Evolutionary conservation across 1,139 yeast genomes (phyloP), one percentile per base, ranked within the genome.

Genomic region (Suhomyces panamericanus): DNA sequence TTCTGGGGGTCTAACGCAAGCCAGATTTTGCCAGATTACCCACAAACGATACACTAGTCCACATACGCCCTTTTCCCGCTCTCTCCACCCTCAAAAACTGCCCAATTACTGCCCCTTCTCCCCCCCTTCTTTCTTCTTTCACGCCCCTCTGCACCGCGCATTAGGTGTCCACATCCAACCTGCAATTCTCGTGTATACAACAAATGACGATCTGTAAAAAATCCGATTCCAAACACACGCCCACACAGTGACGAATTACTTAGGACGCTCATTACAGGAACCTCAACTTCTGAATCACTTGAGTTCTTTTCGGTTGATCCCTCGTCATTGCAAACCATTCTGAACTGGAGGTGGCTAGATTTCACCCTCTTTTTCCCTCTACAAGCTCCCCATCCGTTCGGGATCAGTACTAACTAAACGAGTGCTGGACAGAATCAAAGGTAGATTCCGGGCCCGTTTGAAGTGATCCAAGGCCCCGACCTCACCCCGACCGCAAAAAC

Each of bases 151-250:
- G 6, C 20, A 34, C 36, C 38, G 35, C 32, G 44, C 38, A 41
- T 28, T 26, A 32, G 41, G 44, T 42, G 44, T 37, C 44, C 41
- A 37, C 35, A 32, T 42, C 39, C 34, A 44, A 44, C 47, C 47
- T 44, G 47, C 36, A 44, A 44, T 22, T 31, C 39, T 36, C 47
- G 39, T 26, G 47, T 44, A 27, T 37, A 39, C 46, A 29, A 36
- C 44, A 41, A 40, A 44, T 44, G 47, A 44, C 47, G 47, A 44
- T 44, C 47, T 44, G 43, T 43, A 44, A 44, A 44, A 42, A 44
- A 44, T 16, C 35, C 43, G 41, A 44, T 40, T 36, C 47, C 47
- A 44, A 36, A 40, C 47, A 41, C 29, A 26, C 38, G 39, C 37
- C 38, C 44, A 44, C 41, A 37, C 29, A 38, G 46, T 38, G 42